These are phyloP conservation scores for Cardamine occulta DNA, from an alignment of 345 rosid genomes.

Conservation along the genomic window DNA sequence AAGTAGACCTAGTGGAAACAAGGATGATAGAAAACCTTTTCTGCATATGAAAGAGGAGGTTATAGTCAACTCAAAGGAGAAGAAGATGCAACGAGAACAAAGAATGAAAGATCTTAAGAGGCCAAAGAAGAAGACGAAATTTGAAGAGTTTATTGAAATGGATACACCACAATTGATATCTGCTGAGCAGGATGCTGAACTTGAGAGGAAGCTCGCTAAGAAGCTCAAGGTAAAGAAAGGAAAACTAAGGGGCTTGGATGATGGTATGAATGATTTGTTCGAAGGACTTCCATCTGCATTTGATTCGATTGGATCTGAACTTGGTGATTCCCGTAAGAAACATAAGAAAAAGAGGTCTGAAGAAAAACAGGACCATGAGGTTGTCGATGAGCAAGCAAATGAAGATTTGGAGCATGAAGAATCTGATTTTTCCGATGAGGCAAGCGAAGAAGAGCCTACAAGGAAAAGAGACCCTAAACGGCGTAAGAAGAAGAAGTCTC, in stretches of 20 bases:
- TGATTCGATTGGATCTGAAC: constrained; percentile 48
- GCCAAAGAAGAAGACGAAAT: constrained; percentile 58
- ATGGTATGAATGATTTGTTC: constrained; percentile 58
- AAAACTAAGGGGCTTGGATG: constrained; percentile 68
- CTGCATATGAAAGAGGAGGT: constrained; percentile 1
- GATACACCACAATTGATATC: constrained; percentile 45
- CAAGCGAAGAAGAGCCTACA: constrained; percentile 38
- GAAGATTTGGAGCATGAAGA: constrained; percentile 41
- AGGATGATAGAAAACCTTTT: constrained; percentile 1
- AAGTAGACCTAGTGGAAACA: constrained; percentile 26
- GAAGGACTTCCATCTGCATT: constrained; percentile 54
- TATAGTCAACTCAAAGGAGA: constrained; percentile 31
- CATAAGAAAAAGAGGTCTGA: constrained; percentile 49
- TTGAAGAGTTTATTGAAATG: constrained; percentile 73
- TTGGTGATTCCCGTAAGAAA: constrained; percentile 44
- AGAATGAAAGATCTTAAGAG: constrained; percentile 47
- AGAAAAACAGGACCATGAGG: constrained; percentile 38
- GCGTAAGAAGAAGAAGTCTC: constrained; percentile 48
- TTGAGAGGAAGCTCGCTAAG: constrained; percentile 87
- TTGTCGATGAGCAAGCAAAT: constrained; percentile 27
- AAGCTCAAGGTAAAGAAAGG: constrained; percentile 80
- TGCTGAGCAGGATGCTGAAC: constrained; percentile 59
- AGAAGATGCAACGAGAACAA: constrained; percentile 40
- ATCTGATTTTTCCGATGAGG: constrained; percentile 34
- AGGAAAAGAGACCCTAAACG: constrained; percentile 29